Base-by-base conservation (phyloP, 2,329 filamentous ascomycete genomes). In the Calonectria hongkongensis region DNA sequence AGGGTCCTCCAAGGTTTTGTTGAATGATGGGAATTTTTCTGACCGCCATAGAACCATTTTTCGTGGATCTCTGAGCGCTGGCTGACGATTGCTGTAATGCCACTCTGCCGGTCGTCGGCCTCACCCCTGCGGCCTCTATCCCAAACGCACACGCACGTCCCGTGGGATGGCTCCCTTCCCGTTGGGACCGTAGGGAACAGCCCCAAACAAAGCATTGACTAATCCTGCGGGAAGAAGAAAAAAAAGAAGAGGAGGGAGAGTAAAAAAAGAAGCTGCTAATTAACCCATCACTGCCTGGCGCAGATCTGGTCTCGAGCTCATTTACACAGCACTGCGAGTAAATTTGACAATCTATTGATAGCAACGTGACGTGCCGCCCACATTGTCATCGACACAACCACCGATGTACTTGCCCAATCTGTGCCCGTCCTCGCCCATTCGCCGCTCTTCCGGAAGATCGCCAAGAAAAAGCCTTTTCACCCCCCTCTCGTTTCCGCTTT, bases 21-120 rank as follows among this genome's bases (percentile, higher is more conserved):
- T 41, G 54, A 60, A 21, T 21, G 36, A 60, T 39, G 36, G 33
- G 27, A 25, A 39, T 25, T 60, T 28, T 60, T 27, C 36, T 60
- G 54, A 60, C 54, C 54, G 54, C 33, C 54, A 41, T 60, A 36
- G 54, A 60, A 60, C 54, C 54, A 60, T 60, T 60, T 27, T 41
- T 41, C 54, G 15, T 25, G 33, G 54, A 25, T 18, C 21, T 39
- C 6, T 16, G 16, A 30, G 16, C 10, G 13, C 41, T 45, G 50
- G 50, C 30, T 28, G 30, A 54, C n/a, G 50, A 54, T 54, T 21
- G 27, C 50, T 28, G 8, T 21, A 3, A n/a, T 27, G 21, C 21
- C 27, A 33, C 54, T 58, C 30, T 18, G 30, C 30, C n/a, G 30
- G 54, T 25, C 33, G 36, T 39, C 21, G 54, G 21, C n/a, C 18